phyloP scores from a whole-genome alignment of 306 rosid genomes.

The Alnus rubra region DNA sequence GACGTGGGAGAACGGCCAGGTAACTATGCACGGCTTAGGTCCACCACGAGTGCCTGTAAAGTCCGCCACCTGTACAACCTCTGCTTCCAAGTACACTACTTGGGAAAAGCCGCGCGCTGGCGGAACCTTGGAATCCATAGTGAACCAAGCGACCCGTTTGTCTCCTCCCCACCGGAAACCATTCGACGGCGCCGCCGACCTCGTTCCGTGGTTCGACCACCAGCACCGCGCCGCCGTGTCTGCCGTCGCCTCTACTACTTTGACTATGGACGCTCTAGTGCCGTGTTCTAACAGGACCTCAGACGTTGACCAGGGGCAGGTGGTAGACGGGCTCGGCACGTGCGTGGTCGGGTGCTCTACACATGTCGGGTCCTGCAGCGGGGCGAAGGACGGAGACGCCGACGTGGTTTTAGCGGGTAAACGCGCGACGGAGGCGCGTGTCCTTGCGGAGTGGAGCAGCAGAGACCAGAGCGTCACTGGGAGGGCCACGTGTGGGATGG shows the following conservation, averaged over 20 bases:
- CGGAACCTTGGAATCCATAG: conserved; percentile 89
- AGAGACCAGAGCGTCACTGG: conserved; percentile 55
- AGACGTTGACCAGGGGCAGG: conserved; percentile 18
- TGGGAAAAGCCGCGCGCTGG: conserved; percentile 83
- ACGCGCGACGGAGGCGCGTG: conserved; percentile 33
- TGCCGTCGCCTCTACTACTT: conserved; percentile 22
- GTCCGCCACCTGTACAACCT: not conserved
- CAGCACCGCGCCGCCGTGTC: conserved; percentile 14
- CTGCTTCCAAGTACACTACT: conserved; percentile 39
- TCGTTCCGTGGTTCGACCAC: conserved; percentile 53
- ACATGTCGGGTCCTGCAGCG: conserved; percentile 51
- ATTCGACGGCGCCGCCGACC: not conserved
- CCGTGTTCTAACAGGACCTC: conserved; percentile 53
- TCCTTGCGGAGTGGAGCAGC: conserved; percentile 41
- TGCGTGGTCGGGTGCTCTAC: conserved; percentile 42
- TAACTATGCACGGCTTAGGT: conserved; percentile 82
- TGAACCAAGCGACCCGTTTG: conserved; percentile 66
- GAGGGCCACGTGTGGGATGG: conserved; percentile 55
- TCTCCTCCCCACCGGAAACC: conserved; percentile 34
- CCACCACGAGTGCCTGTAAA: conserved; percentile 50
- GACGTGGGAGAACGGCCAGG: conserved; percentile 91
- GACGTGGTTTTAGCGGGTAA: not conserved
- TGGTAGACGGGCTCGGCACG: conserved; percentile 28
- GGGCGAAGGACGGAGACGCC: not conserved
- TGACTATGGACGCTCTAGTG: conserved; percentile 71